Conservation (phyloP, 768 basidiomycete genomes). For the Asterophora parasitica region DNA sequence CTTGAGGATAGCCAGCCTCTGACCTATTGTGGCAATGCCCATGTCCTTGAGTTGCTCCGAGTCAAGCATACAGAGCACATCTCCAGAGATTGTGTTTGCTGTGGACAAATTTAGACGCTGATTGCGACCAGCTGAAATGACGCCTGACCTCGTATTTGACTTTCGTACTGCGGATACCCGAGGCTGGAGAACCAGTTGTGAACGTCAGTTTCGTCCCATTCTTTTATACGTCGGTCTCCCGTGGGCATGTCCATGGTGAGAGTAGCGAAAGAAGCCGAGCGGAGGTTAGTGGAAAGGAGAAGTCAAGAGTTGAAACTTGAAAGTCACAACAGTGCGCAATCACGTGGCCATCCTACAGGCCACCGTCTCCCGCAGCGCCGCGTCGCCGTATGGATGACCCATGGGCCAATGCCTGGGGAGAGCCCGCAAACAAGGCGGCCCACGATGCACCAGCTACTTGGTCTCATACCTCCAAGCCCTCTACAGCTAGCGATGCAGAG, state of each 20-base stretch:
- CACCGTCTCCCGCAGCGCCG: not conserved
- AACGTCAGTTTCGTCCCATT: slow-evolving; percentile 79
- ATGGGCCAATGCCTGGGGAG: slow-evolving; percentile 70
- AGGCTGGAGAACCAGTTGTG: slow-evolving; percentile 71
- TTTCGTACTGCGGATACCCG: slow-evolving; percentile 84
- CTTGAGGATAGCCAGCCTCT: slow-evolving; percentile 87
- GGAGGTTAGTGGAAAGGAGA: no score
- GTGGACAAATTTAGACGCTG: slow-evolving; percentile 14
- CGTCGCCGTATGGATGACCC: slow-evolving; percentile 61
- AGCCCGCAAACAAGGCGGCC: slow-evolving; percentile 30
- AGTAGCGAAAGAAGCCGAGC: not conserved
- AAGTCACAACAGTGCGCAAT: not conserved
- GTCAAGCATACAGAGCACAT: slow-evolving; percentile 80
- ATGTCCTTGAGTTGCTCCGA: slow-evolving; percentile 81
- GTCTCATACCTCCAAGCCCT: slow-evolving; percentile 5
- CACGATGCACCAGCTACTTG: not conserved
- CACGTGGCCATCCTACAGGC: slow-evolving; percentile 10
- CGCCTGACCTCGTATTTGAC: slow-evolving; percentile 60
- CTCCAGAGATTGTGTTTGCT: slow-evolving; percentile 94
- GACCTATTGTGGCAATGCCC: slow-evolving; percentile 87
- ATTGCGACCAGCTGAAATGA: slow-evolving; percentile 8
- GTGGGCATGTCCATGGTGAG: slow-evolving; percentile 31
- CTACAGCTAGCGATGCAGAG: slow-evolving; percentile 33
- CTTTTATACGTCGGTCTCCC: slow-evolving; percentile 38
- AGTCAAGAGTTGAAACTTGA: not conserved